These are phyloP conservation scores for Calonectria pteridis DNA, from an alignment of 2,329 filamentous ascomycete genomes.

Conservation along the genomic window DNA sequence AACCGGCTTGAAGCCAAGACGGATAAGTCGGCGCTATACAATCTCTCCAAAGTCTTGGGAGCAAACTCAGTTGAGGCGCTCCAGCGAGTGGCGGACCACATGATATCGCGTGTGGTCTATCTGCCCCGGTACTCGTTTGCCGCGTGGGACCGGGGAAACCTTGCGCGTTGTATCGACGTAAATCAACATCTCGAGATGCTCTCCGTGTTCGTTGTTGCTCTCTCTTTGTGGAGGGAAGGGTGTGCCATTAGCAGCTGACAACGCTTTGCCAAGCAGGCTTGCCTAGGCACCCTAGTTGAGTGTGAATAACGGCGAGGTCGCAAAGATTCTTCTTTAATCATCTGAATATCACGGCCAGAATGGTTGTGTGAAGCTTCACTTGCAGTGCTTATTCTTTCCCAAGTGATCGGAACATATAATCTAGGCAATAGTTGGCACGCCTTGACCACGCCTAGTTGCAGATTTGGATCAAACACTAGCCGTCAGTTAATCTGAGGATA, in stretches of 20 bases:
- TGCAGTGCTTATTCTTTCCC: not conserved
- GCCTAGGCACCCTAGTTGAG: not conserved
- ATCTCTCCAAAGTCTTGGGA: not conserved
- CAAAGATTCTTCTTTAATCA: not conserved
- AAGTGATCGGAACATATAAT: not conserved
- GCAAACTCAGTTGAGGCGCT: not conserved
- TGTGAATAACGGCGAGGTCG: not conserved
- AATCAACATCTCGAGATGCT: not conserved
- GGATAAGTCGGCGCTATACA: conserved; percentile 20
- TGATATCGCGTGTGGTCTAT: not conserved
- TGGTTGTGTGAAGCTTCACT: not conserved
- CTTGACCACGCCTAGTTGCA: not conserved
- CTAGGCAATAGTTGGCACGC: not conserved
- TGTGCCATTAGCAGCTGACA: not conserved
- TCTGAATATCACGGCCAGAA: too few relatives aligned
- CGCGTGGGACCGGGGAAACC: conserved; percentile 19
- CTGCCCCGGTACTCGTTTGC: conserved; percentile 13
- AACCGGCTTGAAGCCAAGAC: not conserved
- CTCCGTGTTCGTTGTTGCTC: not conserved
- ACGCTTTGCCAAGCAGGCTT: not conserved
- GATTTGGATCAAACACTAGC: not conserved
- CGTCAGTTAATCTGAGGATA: not conserved
- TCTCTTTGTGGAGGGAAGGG: not conserved
- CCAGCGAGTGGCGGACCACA: not conserved
- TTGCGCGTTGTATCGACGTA: not conserved